A percentile compares a stretch with the other conserved stretches of the same genome.
phyloP scores from a whole-genome alignment of 495 filamentous ascomycete genomes.

The Staphylotrichum tortipilum region DNA sequence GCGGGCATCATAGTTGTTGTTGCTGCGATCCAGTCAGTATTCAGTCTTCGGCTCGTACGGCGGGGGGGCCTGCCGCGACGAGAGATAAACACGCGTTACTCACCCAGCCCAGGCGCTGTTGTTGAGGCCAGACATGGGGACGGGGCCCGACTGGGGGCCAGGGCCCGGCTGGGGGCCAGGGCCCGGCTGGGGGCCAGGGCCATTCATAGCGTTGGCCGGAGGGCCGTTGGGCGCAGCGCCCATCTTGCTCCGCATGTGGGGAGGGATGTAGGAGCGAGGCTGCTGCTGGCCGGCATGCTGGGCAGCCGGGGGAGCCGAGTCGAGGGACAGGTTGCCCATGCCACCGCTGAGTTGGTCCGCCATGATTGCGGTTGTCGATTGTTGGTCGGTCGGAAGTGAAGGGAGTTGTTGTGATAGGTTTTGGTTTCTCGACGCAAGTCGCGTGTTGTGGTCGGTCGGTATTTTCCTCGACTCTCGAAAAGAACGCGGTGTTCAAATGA shows the following conservation, averaged over 20 bases:
- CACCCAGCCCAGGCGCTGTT: slow-evolving; percentile 58
- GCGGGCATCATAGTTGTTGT: slow-evolving; percentile 37
- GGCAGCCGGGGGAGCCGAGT: slow-evolving; percentile 49
- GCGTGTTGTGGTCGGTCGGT: slow-evolving; percentile 8
- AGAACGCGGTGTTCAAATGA: slow-evolving; percentile 34
- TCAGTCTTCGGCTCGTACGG: too few species aligned
- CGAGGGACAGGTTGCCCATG: slow-evolving; percentile 75
- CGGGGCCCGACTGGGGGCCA: too few species aligned
- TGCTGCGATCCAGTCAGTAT: slow-evolving; percentile 19
- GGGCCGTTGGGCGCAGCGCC: slow-evolving; percentile 25
- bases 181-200: slow-evolving; percentile 14
- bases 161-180: too few species aligned
- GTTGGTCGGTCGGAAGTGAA: slow-evolving; percentile 1
- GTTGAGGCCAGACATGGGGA: slow-evolving; percentile 44
- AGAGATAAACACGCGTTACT: slow-evolving; percentile 19
- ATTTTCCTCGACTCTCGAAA: slow-evolving; percentile 27
- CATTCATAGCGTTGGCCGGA: slow-evolving; percentile 16
- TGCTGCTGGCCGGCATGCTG: slow-evolving; percentile 43
- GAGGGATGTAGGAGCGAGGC: slow-evolving; percentile 83
- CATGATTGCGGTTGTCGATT: slow-evolving; percentile 47
- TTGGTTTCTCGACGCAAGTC: too few species aligned
- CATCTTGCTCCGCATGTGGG: slow-evolving; percentile 71
- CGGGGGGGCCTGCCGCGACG: too few species aligned
- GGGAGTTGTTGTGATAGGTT: too few species aligned
- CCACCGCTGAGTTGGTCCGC: slow-evolving; percentile 91